Evolutionary conservation across 2,329 filamentous ascomycete species (phyloP).

Genomic region (Stachybotrys elegans): DNA sequence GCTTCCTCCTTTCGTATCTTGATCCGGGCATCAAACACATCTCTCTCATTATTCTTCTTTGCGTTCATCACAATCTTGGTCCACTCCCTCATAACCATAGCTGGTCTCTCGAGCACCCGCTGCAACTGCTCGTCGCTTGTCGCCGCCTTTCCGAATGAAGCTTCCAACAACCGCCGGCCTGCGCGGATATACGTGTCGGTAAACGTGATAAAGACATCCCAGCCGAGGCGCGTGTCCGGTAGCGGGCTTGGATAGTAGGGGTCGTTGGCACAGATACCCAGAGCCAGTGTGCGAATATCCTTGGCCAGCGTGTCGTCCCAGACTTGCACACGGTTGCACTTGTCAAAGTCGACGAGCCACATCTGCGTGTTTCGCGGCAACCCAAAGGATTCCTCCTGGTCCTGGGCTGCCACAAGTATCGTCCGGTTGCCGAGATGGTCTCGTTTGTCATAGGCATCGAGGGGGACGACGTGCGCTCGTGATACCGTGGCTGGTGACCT

Average conservation of each 20-base stretch:
- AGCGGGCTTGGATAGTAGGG: conserved; percentile 2
- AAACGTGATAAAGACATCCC: conserved; percentile 7
- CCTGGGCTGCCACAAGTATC: not conserved
- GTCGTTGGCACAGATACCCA: conserved; percentile 8
- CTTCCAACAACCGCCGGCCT: conserved; percentile 3
- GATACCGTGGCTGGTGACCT: not conserved
- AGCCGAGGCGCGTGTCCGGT: conserved; percentile 10
- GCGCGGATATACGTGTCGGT: conserved; percentile 6
- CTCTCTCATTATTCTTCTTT: conserved; percentile 8
- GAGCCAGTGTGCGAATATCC: conserved; percentile 7
- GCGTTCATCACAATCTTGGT: conserved; percentile 5
- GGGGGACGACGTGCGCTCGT: conserved; percentile 3
- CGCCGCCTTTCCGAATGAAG: conserved; percentile 6
- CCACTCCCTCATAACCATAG: conserved; percentile 8
- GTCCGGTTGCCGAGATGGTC: conserved; percentile 5
- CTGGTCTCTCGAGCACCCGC: conserved; percentile 4
- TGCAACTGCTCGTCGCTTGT: conserved; percentile 6
- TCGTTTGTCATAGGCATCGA: conserved; percentile 5
- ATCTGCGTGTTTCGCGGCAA: conserved; percentile 5
- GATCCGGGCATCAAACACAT: conserved; percentile 3
- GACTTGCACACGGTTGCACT: conserved; percentile 7
- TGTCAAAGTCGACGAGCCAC: conserved; percentile 9
- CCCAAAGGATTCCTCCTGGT: not conserved
- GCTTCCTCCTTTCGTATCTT: conserved; percentile 6
- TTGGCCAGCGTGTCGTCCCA: conserved; percentile 5